Evolutionary conservation across 1,284 basidiomycete species (phyloP), one percentile per base, ranked within the genome.

Genomic region (Melampsora abietis-canadensis): DNA sequence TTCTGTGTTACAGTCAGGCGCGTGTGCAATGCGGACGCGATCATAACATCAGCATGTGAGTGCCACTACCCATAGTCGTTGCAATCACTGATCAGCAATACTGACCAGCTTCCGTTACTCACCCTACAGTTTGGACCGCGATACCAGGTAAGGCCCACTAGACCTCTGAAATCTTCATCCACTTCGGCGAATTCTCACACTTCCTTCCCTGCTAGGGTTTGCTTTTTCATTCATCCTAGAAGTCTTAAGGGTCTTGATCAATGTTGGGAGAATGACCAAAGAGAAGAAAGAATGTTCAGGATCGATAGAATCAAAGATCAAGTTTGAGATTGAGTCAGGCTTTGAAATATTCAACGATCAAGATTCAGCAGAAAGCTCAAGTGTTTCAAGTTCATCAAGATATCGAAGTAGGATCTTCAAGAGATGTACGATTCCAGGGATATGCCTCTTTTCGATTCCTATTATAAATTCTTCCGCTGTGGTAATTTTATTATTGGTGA

Each of bases 11-110:
- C 51, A 21, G n/a, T 54, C n/a, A 54, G 19, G 21, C 51, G 51
- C 27, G n/a, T 54, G 17, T 54, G 51, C 19, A 54, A 54, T 54
- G 51, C 51, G 27, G 51, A 54, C 27, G 51, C 27, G 27, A 54
- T 54, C 51, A 54, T 54, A 27, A 54, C 51, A 54, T 21, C 51
- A n/a, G n/a, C 27, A 21, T 54, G 51, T 54, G 51, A 54, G 51
- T n/a, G 1, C 27, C 19, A 8, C n/a, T 54, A 54, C 8, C 2
- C 7, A 54, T 54, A 40, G 10, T 40, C 14, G 10, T 40, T 40
- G 40, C 14, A 14, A 40, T 14, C 14, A 14, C 40, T 37, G 2
- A 37, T 37, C 7, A 37, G 2, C 14, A 12, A 14, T 40, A 40
- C 40, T 40, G 40, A 40, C 14, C 14, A 14, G 14, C 10, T 40